Conservation (phyloP, 495 filamentous ascomycete species). For the Penicillium ucsense region DNA sequence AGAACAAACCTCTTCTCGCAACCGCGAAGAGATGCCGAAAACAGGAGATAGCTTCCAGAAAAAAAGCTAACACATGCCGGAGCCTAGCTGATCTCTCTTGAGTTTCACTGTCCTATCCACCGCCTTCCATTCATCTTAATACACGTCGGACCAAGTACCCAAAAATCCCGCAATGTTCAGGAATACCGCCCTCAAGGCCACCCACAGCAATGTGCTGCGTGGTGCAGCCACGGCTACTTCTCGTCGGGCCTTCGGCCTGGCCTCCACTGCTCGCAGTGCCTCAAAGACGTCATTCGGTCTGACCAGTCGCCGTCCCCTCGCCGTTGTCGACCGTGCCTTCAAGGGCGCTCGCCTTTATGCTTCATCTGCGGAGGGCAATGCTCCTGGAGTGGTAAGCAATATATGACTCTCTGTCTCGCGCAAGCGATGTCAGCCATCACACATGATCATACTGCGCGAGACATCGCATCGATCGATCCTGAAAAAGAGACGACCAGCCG, state of each 20-base stretch:
- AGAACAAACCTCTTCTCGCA: constrained; percentile 1
- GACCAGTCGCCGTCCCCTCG: constrained; percentile 33
- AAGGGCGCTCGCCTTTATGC: constrained; percentile 44
- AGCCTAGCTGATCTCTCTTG: no score
- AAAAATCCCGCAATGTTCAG: constrained; percentile 37
- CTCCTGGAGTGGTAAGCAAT: constrained; percentile 29
- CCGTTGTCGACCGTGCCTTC: constrained; percentile 29
- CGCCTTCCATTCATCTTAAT: constrained; percentile 3
- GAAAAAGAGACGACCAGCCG: constrained; percentile 1
- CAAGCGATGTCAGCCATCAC: constrained; percentile 1
- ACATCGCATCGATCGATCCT: neutral
- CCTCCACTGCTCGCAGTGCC: constrained; percentile 33
- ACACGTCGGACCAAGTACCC: constrained; percentile 7
- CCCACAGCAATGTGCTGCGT: constrained; percentile 44
- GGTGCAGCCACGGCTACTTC: constrained; percentile 37
- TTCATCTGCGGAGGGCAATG: constrained; percentile 35
- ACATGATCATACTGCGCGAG: constrained; percentile 2
- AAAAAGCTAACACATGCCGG: no score
- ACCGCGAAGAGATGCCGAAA: no score
- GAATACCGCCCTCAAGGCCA: constrained; percentile 35
- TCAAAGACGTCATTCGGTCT: constrained; percentile 37
- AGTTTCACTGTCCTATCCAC: neutral
- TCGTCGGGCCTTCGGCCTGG: constrained; percentile 37
- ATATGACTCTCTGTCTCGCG: constrained; percentile 3
- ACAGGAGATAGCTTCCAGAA: no score